Evolutionary conservation across 345 rosid genomes (phyloP).

Genomic region (Rhodamnia rubescens): DNA sequence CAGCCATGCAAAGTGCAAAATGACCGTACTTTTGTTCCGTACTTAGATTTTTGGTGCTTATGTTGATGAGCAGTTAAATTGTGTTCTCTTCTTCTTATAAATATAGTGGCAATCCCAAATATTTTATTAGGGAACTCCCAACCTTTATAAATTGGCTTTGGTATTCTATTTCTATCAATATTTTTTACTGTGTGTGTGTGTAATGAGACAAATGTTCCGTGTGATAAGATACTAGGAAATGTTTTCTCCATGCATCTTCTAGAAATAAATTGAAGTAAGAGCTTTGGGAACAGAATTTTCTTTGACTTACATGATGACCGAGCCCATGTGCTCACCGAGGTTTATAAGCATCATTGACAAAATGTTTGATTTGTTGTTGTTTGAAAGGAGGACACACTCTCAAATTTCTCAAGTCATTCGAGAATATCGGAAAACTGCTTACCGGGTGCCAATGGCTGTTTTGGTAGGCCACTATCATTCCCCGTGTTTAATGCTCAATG

Average conservation of each 20-base stretch:
- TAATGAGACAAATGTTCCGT: background rate
- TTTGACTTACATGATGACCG: background rate
- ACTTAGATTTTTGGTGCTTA: background rate
- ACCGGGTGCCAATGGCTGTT: slow-evolving; percentile 90
- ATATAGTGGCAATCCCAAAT: background rate
- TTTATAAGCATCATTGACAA: background rate
- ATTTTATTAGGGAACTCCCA: background rate
- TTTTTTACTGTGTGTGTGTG: too few relatives aligned
- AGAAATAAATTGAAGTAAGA: background rate
- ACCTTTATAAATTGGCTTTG: background rate
- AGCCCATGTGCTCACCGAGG: background rate
- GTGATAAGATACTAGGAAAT: background rate
- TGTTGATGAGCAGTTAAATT: background rate
- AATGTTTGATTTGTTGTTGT: slow-evolving; percentile 1
- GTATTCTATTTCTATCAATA: too few relatives aligned
- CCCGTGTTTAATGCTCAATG: background rate
- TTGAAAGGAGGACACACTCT: slow-evolving; percentile 81
- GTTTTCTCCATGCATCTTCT: background rate
- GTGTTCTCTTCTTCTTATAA: background rate
- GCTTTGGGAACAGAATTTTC: background rate
- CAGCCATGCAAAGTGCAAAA: background rate
- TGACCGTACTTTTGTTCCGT: background rate
- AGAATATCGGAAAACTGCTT: slow-evolving; percentile 77
- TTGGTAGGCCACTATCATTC: slow-evolving; percentile 41
- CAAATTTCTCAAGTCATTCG: slow-evolving; percentile 86